Conservation (phyloP, 345 rosid genomes). For the Lepidium didymum region DNA sequence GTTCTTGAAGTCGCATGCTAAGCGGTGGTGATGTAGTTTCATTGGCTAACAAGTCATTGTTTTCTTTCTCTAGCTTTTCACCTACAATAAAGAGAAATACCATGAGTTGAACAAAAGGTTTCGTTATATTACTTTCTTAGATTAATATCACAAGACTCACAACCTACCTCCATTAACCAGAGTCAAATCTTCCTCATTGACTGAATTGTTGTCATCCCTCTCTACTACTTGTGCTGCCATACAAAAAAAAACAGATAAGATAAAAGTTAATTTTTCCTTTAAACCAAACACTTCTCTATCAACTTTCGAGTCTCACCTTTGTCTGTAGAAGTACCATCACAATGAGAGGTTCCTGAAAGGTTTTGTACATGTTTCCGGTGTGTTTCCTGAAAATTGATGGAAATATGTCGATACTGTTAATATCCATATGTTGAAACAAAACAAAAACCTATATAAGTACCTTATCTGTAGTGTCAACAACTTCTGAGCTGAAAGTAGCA, state of each 20-base stretch:
- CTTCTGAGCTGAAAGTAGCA: background rate
- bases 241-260: background rate
- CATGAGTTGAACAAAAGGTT: background rate
- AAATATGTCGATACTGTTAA: background rate
- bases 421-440: background rate
- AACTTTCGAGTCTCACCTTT: slow-evolving; percentile 16
- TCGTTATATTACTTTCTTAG: background rate
- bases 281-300: background rate
- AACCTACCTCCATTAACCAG: slow-evolving; percentile 30
- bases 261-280: background rate
- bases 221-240: slow-evolving; percentile 1
- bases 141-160: slow-evolving; percentile 4
- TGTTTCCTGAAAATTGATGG: slow-evolving; percentile 7
- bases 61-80: slow-evolving; percentile 40
- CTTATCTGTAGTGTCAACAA: background rate
- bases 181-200: background rate
- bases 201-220: background rate
- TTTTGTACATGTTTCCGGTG: background rate
- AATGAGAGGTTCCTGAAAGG: background rate
- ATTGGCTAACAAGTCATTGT: slow-evolving; percentile 23
- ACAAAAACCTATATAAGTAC: background rate
- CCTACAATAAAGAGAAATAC: slow-evolving; percentile 18
- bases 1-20: slow-evolving; percentile 41
- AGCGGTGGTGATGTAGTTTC: slow-evolving; percentile 47
- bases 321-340: background rate